Evolutionary conservation across 2,329 filamentous ascomycete genomes (phyloP).

Genomic region (Sporothrix brunneoviolacea): DNA sequence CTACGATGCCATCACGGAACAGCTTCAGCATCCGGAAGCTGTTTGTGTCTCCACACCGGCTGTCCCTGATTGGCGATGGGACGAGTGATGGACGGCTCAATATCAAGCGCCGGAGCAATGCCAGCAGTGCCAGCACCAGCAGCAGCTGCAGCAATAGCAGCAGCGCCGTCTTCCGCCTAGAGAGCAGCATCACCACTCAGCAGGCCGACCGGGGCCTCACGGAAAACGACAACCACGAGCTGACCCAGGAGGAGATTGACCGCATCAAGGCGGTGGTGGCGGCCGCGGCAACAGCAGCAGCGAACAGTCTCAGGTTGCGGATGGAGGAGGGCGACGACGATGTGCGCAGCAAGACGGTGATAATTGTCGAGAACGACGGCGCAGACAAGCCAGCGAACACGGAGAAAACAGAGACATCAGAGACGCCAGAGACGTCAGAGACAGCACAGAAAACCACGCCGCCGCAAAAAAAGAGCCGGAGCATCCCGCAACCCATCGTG

Average conservation of each 20-base stretch:
- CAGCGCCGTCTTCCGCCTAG: conserved; percentile 23
- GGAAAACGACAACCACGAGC: conserved; percentile 8
- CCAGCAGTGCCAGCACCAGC: neutral
- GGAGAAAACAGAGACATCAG: neutral
- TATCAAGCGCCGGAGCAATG: neutral
- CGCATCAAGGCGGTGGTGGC: conserved; percentile 43
- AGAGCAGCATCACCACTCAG: conserved; percentile 18
- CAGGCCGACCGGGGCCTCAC: conserved; percentile 12
- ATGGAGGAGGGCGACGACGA: neutral
- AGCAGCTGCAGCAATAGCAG: neutral
- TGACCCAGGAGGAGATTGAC: conserved; percentile 38
- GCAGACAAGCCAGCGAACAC: neutral
- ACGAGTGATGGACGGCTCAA: too few relatives aligned
- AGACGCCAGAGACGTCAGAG: neutral
- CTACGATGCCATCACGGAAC: conserved; percentile 35
- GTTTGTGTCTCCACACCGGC: conserved; percentile 28
- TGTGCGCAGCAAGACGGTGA: neutral
- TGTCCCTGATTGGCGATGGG: conserved; percentile 2
- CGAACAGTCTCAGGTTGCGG: conserved; percentile 9
- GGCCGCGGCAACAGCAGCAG: neutral
- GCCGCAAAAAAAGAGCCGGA: conserved; percentile 4
- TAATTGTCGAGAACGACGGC: neutral
- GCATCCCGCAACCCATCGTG: conserved; percentile 29
- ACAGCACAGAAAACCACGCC: neutral
- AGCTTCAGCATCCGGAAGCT: conserved; percentile 39